Conservation (phyloP, 2,329 filamentous ascomycete species). For the Alternaria sp. region DNA sequence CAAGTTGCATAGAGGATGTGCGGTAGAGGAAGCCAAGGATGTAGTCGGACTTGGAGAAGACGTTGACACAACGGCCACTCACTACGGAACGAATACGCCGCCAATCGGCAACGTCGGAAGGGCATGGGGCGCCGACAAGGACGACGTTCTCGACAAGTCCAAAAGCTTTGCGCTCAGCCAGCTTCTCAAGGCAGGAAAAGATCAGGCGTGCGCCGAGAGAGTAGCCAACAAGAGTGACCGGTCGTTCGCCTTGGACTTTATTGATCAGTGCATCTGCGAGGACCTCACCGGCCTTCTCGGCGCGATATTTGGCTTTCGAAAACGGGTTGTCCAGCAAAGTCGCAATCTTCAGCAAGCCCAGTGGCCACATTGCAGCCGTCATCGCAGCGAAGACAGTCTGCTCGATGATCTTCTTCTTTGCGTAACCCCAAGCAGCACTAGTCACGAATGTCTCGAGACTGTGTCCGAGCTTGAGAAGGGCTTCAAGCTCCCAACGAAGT, state of each 20-base stretch:
- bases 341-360: conserved; percentile 54
- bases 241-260: conserved; percentile 79
- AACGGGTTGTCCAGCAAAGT: conserved; percentile 81
- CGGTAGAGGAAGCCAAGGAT: conserved; percentile 88
- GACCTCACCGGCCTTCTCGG: conserved; percentile 79
- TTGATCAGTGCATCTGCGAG: conserved; percentile 84
- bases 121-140: conserved; percentile 80
- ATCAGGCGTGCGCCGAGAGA: conserved; percentile 83
- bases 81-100: conserved; percentile 77
- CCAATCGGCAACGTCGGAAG: conserved; percentile 76
- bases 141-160: conserved; percentile 84
- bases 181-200: conserved; percentile 76
- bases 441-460: conserved; percentile 79
- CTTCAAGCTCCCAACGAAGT: conserved; percentile 81
- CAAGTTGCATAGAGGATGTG: conserved; percentile 79
- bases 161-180: conserved; percentile 80
- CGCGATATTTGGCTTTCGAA: conserved; percentile 74
- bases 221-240: conserved; percentile 81
- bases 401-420: conserved; percentile 77
- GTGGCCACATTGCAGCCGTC: conserved; percentile 57
- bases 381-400: conserved; percentile 58
- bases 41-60: conserved; percentile 86
- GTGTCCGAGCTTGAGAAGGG: conserved; percentile 77
- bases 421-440: conserved; percentile 79
- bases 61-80: conserved; percentile 82